phyloP scores from a whole-genome alignment of 2,329 filamentous ascomycete species.

The Penicillium sp. region DNA sequence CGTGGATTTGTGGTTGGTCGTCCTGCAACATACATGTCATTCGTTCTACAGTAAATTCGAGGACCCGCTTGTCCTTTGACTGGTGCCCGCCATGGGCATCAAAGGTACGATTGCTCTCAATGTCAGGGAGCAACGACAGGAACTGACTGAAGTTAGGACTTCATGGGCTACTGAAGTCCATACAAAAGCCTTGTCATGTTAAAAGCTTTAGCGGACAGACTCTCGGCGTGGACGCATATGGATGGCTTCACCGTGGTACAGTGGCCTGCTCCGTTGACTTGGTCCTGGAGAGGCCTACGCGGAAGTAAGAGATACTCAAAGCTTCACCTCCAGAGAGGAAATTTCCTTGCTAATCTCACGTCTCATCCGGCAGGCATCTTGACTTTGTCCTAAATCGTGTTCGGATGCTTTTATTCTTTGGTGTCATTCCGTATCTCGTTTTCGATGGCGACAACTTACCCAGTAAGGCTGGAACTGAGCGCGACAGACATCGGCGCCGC shows the following conservation, averaged over 20 bases:
- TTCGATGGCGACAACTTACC: constrained; percentile 95
- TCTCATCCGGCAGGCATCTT: constrained; percentile 59
- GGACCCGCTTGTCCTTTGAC: constrained; percentile 24
- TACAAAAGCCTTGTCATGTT: constrained; percentile 80
- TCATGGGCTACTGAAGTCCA: constrained; percentile 87
- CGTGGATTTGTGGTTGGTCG: constrained; percentile 2
- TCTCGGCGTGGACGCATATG: constrained; percentile 93
- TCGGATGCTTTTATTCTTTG: constrained; percentile 88
- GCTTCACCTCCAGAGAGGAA: neutral
- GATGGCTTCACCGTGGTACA: constrained; percentile 93
- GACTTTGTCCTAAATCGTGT: constrained; percentile 87
- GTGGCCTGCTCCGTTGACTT: constrained; percentile 87
- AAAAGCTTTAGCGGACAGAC: constrained; percentile 84
- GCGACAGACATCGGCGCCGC: constrained; percentile 65
- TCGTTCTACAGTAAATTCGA: constrained; percentile 22
- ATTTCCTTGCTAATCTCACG: constrained; percentile 15
- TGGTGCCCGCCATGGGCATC: constrained; percentile 39
- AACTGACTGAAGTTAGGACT: constrained; percentile 54
- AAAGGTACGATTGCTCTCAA: constrained; percentile 30
- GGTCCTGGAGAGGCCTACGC: constrained; percentile 79
- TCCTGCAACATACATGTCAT: constrained; percentile 15
- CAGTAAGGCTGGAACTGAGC: constrained; percentile 84
- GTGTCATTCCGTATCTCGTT: constrained; percentile 87
- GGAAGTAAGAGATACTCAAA: constrained; percentile 54
- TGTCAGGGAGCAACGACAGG: neutral